Evolutionary conservation across 805 yeast species (phyloP).

Genomic region (Lipomyces anomalus): DNA sequence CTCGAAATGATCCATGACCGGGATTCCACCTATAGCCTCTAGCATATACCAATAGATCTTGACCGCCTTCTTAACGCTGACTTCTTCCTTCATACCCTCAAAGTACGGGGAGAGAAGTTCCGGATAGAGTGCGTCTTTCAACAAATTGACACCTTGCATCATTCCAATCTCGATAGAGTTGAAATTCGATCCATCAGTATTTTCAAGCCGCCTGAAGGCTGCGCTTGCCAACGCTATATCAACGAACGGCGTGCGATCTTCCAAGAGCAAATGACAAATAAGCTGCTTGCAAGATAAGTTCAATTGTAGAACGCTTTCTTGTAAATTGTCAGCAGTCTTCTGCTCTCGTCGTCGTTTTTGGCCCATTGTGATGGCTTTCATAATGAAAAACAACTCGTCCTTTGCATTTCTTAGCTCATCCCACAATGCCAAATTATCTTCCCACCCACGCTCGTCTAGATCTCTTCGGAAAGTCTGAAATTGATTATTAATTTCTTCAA

Average conservation of each 20-base stretch:
- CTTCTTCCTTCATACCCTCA: constrained; percentile 27
- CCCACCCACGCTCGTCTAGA: constrained; percentile 40
- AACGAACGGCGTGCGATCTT: constrained; percentile 55
- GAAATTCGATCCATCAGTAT: constrained; percentile 59
- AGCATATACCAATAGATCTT: constrained; percentile 69
- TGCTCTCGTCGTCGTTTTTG: constrained; percentile 32
- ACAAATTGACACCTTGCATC: constrained; percentile 66
- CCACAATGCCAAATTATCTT: constrained; percentile 14
- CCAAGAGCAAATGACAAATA: constrained; percentile 62
- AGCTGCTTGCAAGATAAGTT: constrained; percentile 62
- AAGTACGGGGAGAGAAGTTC: constrained; percentile 58
- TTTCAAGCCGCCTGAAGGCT: constrained; percentile 54
- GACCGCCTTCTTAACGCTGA: constrained; percentile 34
- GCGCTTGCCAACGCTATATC: constrained; percentile 64
- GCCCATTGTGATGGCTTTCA: constrained; percentile 41
- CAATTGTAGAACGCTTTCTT: constrained; percentile 51
- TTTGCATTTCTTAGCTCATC: constrained; percentile 17
- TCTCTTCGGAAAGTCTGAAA: constrained; percentile 39
- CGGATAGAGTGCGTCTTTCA: constrained; percentile 54
- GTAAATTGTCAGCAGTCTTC: constrained; percentile 26
- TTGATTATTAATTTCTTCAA: constrained; percentile 42
- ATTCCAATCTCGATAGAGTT: constrained; percentile 55
- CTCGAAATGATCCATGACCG: constrained; percentile 63
- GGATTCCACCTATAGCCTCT: constrained; percentile 84
- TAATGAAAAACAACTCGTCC: constrained; percentile 43